A percentile compares a stretch with the other conserved stretches of the same genome.
Evolutionary conservation across 2,329 filamentous ascomycete species (phyloP).

Genomic region (Cordyceps fumosorosea): DNA sequence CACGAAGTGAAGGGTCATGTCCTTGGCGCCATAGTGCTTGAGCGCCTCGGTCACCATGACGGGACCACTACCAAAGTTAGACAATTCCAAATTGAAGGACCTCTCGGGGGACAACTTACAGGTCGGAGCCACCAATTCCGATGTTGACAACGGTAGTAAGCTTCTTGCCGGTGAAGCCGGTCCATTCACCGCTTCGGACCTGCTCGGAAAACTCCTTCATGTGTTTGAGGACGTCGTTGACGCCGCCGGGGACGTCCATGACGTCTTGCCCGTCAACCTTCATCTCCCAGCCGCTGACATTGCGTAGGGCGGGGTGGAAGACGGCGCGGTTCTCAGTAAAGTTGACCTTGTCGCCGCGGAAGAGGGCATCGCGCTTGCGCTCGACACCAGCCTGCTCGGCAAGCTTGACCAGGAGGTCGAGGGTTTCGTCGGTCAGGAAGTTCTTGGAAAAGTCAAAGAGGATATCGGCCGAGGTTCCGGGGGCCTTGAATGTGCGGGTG

Average conservation of each 20-base stretch:
- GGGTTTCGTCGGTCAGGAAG: conserved; percentile 88
- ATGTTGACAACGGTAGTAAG: conserved; percentile 95
- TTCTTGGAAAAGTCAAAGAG: conserved; percentile 99
- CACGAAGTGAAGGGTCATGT: conserved; percentile 91
- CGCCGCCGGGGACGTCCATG: conserved; percentile 79
- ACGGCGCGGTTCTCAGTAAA: conserved; percentile 96
- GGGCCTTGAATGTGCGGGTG: conserved; percentile 76
- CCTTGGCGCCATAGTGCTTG: conserved; percentile 83
- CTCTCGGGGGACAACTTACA: conserved; percentile 56
- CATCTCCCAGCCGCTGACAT: conserved; percentile 74
- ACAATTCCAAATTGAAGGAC: conserved; percentile 20
- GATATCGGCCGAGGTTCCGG: conserved; percentile 76
- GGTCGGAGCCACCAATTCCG: conserved; percentile 95
- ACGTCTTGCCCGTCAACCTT: conserved; percentile 89
- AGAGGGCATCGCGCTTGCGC: conserved; percentile 95
- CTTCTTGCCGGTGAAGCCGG: conserved; percentile 94
- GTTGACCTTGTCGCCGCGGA: conserved; percentile 97
- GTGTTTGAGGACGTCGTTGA: conserved; percentile 86
- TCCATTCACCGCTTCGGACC: conserved; percentile 91
- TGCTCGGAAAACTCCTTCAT: conserved; percentile 98
- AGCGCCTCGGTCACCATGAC: conserved; percentile 99
- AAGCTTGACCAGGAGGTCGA: conserved; percentile 79
- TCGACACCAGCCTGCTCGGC: conserved; percentile 87
- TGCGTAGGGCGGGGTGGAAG: conserved; percentile 90
- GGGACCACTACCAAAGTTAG: conserved; percentile 60